A percentile compares a stretch with the other conserved stretches of the same genome.
Conservation (phyloP, 352 stramenopile genomes). For the Peronospora belbahrii region DNA sequence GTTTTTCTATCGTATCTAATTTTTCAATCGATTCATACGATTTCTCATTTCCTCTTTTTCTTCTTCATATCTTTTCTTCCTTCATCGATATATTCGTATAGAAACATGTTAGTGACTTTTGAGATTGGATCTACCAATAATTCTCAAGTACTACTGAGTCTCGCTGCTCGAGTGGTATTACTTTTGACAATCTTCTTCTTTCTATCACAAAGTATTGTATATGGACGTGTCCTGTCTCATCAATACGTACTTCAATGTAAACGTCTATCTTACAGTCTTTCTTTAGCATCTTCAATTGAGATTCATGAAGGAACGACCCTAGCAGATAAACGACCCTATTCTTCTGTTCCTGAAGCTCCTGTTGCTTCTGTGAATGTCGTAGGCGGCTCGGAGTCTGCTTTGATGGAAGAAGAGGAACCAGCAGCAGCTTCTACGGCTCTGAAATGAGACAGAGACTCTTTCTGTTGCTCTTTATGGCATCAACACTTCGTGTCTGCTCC, state of each 20-base stretch:
- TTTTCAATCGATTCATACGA: no score
- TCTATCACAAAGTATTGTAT: slow-evolving; percentile 47
- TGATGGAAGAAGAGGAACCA: slow-evolving; percentile 46
- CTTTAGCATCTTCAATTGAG: no score
- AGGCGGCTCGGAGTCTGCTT: slow-evolving; percentile 26
- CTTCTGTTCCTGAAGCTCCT: slow-evolving; percentile 7
- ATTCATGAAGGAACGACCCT: slow-evolving; percentile 4
- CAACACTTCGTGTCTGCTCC: slow-evolving; percentile 49
- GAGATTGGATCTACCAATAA: slow-evolving; percentile 8
- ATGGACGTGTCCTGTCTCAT: slow-evolving; percentile 40
- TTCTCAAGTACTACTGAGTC: slow-evolving; percentile 32
- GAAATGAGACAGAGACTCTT: slow-evolving; percentile 78
- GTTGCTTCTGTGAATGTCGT: slow-evolving; percentile 25
- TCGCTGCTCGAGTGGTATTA: slow-evolving; percentile 39
- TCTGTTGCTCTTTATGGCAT: slow-evolving; percentile 61
- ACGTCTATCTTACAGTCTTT: slow-evolving; percentile 6
- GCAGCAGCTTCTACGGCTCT: slow-evolving; percentile 55
- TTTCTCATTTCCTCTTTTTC: no score
- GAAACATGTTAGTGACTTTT: slow-evolving; percentile 13
- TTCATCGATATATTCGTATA: no score
- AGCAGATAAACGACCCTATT: slow-evolving; percentile 18
- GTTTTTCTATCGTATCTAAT: no score
- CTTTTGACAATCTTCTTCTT: slow-evolving; percentile 54
- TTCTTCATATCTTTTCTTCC: no score
- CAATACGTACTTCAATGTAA: slow-evolving; percentile 34